These are phyloP conservation scores for Suillus alpinus DNA, from an alignment of 768 basidiomycete genomes.

Conservation along the genomic window DNA sequence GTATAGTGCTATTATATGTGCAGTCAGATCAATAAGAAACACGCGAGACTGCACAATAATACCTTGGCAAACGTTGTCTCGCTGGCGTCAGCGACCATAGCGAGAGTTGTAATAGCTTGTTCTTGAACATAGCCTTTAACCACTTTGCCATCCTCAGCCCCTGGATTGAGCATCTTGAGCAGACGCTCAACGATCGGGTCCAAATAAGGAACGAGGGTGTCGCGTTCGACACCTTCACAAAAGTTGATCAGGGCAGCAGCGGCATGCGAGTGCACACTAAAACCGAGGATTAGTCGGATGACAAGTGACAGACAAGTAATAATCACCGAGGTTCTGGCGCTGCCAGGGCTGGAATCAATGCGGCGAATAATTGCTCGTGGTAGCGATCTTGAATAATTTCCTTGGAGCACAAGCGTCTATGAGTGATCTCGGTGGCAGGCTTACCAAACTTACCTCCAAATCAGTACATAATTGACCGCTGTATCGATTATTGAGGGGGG, in stretches of 20 bases:
- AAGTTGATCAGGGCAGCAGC: slow-evolving; percentile 89
- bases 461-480: slow-evolving; percentile 91
- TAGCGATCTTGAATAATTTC: slow-evolving; percentile 75
- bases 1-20: slow-evolving; percentile 56
- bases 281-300: slow-evolving; percentile 1
- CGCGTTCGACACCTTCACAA: slow-evolving; percentile 79
- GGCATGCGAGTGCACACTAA: slow-evolving; percentile 82
- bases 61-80: slow-evolving; percentile 77
- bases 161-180: slow-evolving; percentile 57
- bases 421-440: not conserved
- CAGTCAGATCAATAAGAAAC: not conserved
- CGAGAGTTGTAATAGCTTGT: slow-evolving; percentile 83
- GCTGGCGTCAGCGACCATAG: slow-evolving; percentile 87
- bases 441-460: slow-evolving; percentile 55
- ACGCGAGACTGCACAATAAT: slow-evolving; percentile 10
- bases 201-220: slow-evolving; percentile 72
- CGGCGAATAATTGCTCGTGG: slow-evolving; percentile 65
- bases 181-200: slow-evolving; percentile 72
- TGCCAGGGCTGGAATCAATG: slow-evolving; percentile 69
- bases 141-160: slow-evolving; percentile 38
- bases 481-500: slow-evolving; percentile 6
- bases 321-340: slow-evolving; percentile 70
- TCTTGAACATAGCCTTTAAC: slow-evolving; percentile 73
- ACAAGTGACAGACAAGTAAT: not conserved
- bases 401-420: slow-evolving; percentile 31